Conservation (phyloP, 2,329 filamentous ascomycete species). For the Arthrobotrys conoides region DNA sequence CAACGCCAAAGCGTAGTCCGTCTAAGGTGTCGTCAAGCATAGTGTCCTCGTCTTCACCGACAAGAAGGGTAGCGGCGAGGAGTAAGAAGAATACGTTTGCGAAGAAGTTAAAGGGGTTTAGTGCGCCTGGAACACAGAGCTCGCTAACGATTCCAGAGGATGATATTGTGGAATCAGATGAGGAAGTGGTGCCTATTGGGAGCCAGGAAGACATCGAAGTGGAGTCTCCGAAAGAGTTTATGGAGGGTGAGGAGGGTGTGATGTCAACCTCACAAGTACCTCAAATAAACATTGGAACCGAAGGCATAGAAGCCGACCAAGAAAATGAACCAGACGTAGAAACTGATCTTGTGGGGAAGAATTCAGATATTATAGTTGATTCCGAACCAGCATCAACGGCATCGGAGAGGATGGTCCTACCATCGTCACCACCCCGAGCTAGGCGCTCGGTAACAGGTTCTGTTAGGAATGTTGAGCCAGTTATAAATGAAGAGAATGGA, state of each 20-base stretch:
- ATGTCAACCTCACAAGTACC: background rate
- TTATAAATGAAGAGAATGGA: conserved; percentile 38
- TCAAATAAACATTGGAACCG: conserved; percentile 62
- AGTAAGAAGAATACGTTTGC: conserved; percentile 64
- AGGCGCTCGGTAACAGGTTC: conserved; percentile 14
- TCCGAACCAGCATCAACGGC: background rate
- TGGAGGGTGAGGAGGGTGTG: conserved; percentile 64
- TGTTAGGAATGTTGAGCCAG: background rate
- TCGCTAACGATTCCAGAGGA: conserved; percentile 58
- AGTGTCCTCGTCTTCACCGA: conserved; percentile 66
- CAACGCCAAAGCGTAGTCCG: conserved; percentile 68
- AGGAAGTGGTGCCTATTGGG: conserved; percentile 41
- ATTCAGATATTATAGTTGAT: conserved; percentile 65
- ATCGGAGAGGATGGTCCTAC: conserved; percentile 17
- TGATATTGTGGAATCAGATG: conserved; percentile 65
- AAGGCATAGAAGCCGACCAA: conserved; percentile 61
- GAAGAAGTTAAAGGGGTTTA: conserved; percentile 70
- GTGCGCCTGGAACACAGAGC: conserved; percentile 71
- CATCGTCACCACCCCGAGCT: conserved; percentile 35
- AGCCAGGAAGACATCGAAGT: conserved; percentile 21
- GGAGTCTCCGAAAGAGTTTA: conserved; percentile 64
- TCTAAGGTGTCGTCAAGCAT: conserved; percentile 44
- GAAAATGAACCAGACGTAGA: conserved; percentile 68
- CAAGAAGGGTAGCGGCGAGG: conserved; percentile 69
- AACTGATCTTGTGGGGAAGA: conserved; percentile 68